Evolutionary conservation across 768 basidiomycete genomes (phyloP).

Genomic region (Amanita jacksonii): DNA sequence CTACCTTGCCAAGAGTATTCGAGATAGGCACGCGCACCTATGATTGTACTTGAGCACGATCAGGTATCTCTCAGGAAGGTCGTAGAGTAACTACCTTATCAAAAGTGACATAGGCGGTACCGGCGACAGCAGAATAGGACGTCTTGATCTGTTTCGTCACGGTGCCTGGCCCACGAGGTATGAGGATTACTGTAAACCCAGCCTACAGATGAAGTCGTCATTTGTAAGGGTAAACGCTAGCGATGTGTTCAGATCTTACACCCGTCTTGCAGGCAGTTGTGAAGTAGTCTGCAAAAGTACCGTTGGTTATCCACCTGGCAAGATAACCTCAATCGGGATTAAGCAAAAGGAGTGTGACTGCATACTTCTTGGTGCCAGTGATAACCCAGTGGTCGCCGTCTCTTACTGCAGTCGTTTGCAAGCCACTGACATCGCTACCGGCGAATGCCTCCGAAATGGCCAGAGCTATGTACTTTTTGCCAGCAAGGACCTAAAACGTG

Average conservation of each 20-base stretch:
- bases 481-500: slow-evolving; percentile 34
- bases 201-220: slow-evolving; percentile 28
- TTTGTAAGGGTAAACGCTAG: neutral
- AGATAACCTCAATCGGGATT: too few species aligned
- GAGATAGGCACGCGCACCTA: slow-evolving; percentile 62
- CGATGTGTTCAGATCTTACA: slow-evolving; percentile 20
- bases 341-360: too few species aligned
- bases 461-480: slow-evolving; percentile 79
- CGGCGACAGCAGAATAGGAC: slow-evolving; percentile 84
- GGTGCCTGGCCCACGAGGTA: slow-evolving; percentile 62
- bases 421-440: slow-evolving; percentile 74
- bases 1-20: slow-evolving; percentile 81
- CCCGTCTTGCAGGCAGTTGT: slow-evolving; percentile 71
- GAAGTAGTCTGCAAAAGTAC: slow-evolving; percentile 78
- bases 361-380: slow-evolving; percentile 87
- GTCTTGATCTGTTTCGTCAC: slow-evolving; percentile 89
- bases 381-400: slow-evolving; percentile 86
- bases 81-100: slow-evolving; percentile 38
- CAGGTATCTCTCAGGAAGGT: too few species aligned
- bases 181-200: slow-evolving; percentile 69
- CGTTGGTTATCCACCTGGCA: slow-evolving; percentile 81
- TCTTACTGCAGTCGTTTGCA: slow-evolving; percentile 77
- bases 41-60: too few species aligned
- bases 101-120: slow-evolving; percentile 81
- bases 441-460: slow-evolving; percentile 95